These are phyloP conservation scores for Melastoma candidum DNA, from an alignment of 441 rosid genomes.

Conservation along the genomic window DNA sequence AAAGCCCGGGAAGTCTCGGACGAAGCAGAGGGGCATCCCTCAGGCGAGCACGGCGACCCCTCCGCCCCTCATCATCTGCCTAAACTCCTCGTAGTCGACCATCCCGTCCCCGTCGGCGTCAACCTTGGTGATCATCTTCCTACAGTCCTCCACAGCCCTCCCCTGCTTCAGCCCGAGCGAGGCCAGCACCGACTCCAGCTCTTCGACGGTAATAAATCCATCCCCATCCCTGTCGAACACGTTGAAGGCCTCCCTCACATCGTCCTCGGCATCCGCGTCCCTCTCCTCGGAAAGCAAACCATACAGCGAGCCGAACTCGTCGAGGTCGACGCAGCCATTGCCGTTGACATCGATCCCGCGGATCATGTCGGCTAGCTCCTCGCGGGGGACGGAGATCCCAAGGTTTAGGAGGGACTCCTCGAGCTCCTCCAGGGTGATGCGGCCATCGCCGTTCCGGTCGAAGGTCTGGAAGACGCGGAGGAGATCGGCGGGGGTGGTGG, in stretches of 20 bases:
- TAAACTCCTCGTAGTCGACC: conserved; percentile 20
- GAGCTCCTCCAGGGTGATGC: conserved; percentile 18
- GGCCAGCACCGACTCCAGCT: conserved; percentile 16
- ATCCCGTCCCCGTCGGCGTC: conserved; percentile 24
- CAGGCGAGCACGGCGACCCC: conserved; percentile 5
- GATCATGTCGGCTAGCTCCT: conserved; percentile 18
- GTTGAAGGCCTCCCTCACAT: conserved; percentile 21
- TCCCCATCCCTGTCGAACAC: conserved; percentile 21
- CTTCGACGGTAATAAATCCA: conserved; percentile 19
- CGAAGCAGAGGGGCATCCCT: too few species aligned
- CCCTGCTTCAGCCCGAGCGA: conserved; percentile 17
- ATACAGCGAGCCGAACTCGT: conserved; percentile 17
- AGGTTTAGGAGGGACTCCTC: conserved; percentile 15
- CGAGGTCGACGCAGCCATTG: conserved; percentile 14
- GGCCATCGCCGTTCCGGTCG: conserved; percentile 20
- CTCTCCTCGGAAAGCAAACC: conserved; percentile 14
- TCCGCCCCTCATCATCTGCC: conserved; percentile 23
- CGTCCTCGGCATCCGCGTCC: conserved; percentile 19
- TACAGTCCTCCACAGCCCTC: conserved; percentile 15
- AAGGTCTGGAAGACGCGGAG: conserved; percentile 15
- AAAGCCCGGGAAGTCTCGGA: too few species aligned
- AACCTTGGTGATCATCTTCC: conserved; percentile 21
- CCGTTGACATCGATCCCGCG: conserved; percentile 15
- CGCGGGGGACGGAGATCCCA: conserved; percentile 15
- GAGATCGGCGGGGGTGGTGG: too few species aligned